Percentiles rank a stretch among this genome's conserved stretches.
Conservation (phyloP, 169 alveolate genomes). For the Cryptosporidium parvum region DNA sequence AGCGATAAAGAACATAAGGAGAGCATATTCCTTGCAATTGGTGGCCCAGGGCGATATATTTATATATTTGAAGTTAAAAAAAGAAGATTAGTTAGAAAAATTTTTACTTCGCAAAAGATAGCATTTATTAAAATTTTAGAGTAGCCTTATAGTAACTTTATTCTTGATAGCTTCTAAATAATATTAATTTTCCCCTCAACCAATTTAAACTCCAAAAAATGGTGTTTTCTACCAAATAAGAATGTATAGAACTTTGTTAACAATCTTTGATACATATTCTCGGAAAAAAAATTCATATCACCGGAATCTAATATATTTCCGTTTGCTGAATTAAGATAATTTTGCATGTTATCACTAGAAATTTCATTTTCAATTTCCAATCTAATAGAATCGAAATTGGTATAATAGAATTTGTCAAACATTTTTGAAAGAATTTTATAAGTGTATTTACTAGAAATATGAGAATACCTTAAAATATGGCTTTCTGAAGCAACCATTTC, state of each 20-base stretch:
- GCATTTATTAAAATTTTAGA: not conserved
- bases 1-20: not conserved
- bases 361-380: not conserved
- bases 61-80: slow-evolving; percentile 56
- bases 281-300: not conserved
- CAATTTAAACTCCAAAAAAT: not conserved
- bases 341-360: not conserved
- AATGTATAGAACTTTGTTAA: not conserved
- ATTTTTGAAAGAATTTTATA: slow-evolving; percentile 7
- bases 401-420: slow-evolving; percentile 3
- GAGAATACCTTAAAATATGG: not conserved
- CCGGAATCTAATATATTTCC: not conserved
- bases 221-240: not conserved
- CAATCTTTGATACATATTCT: not conserved
- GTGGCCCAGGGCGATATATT: slow-evolving; percentile 57
- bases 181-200: not conserved
- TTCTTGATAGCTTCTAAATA: not conserved
- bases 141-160: not conserved
- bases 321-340: not conserved
- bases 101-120: slow-evolving; percentile 35
- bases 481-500: slow-evolving; percentile 26
- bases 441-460: slow-evolving; percentile 8
- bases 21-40: slow-evolving; percentile 2
- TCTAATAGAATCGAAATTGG: not conserved
- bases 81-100: slow-evolving; percentile 36